Evolutionary conservation across 306 rosid genomes (phyloP), one percentile per base, ranked within the genome.

Genomic region (Sechiopsis laciniata): DNA sequence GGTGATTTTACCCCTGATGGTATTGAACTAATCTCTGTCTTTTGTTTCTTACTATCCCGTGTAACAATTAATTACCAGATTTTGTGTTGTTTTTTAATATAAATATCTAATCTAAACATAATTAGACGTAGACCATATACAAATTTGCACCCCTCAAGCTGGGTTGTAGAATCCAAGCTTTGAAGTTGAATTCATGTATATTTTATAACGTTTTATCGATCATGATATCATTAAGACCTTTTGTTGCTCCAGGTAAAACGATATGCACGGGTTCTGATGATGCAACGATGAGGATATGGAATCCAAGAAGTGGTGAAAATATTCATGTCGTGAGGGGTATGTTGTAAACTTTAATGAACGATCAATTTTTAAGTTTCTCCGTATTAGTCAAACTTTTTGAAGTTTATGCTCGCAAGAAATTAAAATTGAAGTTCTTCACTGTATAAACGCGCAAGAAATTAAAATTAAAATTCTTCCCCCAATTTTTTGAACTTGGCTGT

Each of bases 1-100:
- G 97, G 99, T 71, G 95, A 91, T 78, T 94, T 94, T 82, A 94
- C 99, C 69, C 99, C 92, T 10, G 95, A 94, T 89, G 99, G 97
- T 91, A 89, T 54, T 72, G 0, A 56, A 57, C 77, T 80, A 79
- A 81, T 82, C 69, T 46, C 63, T 78, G 74, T 40, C 58, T 35
- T 61, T 65, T 73, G 73, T 55, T 15, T 69, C 40, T 51, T 68
- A 6, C 42, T 22, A 48, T 17, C 20, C 48, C 11, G 48, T 42
- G 48, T 9, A 42, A 42, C 48, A 42, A 42, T 42, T 42, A 42
- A 42, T 42, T 42, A 42, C 48, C 48, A 12, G 21, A 68, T 48
- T 48, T 32, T 21, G 21, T 69, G 17, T 13, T 51, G 55, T 51
- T 13, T 51, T 51, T 51, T 32, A 59, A 35, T 8, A 59, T 59